phyloP scores from a whole-genome alignment of 2,329 filamentous ascomycete species.

The Trichoderma aggressivum region DNA sequence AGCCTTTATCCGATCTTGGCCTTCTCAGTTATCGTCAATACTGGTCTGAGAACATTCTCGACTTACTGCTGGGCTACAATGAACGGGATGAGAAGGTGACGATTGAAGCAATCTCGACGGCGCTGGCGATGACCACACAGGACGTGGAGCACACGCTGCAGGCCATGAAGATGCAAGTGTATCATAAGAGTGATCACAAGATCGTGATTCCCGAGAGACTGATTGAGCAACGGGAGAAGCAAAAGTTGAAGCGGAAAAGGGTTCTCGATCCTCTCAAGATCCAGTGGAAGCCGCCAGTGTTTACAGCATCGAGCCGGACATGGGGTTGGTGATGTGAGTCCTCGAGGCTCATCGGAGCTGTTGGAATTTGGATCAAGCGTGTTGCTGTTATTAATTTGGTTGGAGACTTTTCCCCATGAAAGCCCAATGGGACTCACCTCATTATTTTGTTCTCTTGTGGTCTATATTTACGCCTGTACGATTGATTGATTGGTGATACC shows the following conservation, averaged over 20 bases:
- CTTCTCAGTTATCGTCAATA: constrained; percentile 93
- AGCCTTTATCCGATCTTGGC: constrained; percentile 90
- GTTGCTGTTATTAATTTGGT: neutral
- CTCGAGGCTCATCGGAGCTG: neutral
- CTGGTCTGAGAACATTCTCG: constrained; percentile 93
- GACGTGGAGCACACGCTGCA: constrained; percentile 95
- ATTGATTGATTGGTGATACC: neutral
- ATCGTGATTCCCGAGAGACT: constrained; percentile 86
- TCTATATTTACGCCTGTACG: neutral
- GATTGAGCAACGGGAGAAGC: constrained; percentile 74
- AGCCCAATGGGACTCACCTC: neutral
- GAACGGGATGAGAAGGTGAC: constrained; percentile 69
- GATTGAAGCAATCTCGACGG: constrained; percentile 76
- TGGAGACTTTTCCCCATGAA: neutral
- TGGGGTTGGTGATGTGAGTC: constrained; percentile 76
- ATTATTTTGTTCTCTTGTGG: neutral
- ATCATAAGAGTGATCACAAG: constrained; percentile 95
- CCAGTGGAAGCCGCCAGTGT: constrained; percentile 95
- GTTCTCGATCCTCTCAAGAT: constrained; percentile 74
- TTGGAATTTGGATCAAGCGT: neutral
- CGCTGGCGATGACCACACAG: constrained; percentile 92
- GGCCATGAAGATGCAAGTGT: constrained; percentile 90
- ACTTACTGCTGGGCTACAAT: constrained; percentile 72
- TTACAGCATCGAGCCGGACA: constrained; percentile 82
- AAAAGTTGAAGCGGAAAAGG: constrained; percentile 72